phyloP scores from a whole-genome alignment of 371 early-diverging fungal species.

The Cokeromyces recurvatus region DNA sequence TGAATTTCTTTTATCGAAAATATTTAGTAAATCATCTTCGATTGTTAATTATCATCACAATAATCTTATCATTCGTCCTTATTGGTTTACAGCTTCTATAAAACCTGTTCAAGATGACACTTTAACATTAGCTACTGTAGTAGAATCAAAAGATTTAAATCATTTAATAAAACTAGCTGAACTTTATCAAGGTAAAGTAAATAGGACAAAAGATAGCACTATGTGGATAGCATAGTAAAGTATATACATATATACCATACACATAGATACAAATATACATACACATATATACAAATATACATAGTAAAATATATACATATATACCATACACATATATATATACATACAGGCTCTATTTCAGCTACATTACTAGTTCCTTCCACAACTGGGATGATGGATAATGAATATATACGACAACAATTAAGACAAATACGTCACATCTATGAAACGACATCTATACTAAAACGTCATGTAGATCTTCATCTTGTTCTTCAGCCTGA shows the following conservation, averaged over 20 bases:
- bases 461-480: slow-evolving; percentile 46
- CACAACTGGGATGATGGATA: slow-evolving; percentile 10
- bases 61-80: slow-evolving; percentile 24
- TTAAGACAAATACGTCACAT: slow-evolving; percentile 27
- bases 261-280: too few relatives aligned
- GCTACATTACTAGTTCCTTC: slow-evolving; percentile 42
- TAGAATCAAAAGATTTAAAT: slow-evolving; percentile 21
- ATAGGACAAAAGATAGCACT: too few relatives aligned
- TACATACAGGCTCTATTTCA: slow-evolving; percentile 58
- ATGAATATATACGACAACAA: slow-evolving; percentile 15
- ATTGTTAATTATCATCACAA: too few relatives aligned
- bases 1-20: slow-evolving; percentile 23
- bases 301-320: background rate
- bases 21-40: slow-evolving; percentile 38
- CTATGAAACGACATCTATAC: slow-evolving; percentile 32
- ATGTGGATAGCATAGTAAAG: too few relatives aligned
- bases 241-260: too few relatives aligned
- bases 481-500: slow-evolving; percentile 45
- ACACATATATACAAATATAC: background rate
- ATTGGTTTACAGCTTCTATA: slow-evolving; percentile 27
- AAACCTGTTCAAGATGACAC: slow-evolving; percentile 13
- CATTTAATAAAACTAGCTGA: slow-evolving; percentile 21
- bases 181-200: slow-evolving; percentile 31
- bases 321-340: slow-evolving; percentile 3
- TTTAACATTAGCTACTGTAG: slow-evolving; percentile 25